Base-by-base conservation (phyloP, 1,284 basidiomycete species). In the Phellopilus nigrolimitatus region DNA sequence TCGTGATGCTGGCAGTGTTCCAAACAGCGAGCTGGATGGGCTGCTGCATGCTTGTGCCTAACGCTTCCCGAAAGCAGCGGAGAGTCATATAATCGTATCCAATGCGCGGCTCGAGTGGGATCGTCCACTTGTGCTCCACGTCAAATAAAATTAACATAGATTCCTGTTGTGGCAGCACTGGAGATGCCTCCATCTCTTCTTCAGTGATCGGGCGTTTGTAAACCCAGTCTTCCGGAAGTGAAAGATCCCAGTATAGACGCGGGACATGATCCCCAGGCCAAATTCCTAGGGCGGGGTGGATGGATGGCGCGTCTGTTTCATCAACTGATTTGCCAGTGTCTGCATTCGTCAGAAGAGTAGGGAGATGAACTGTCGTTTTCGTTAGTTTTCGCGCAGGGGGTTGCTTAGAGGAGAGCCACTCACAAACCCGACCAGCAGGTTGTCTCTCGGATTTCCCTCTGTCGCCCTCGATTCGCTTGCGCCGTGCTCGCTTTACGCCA, bases 181-280 rank as follows among this genome's bases (percentile, higher is more conserved):
- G 30, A 8, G 33, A 21, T 3, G 13, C 13, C 22, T 36, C 44
- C 30, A 46, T 19, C 21, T 46, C 44, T 22, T 46, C 30, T 36
- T 46, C 44, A 4, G 44, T 36, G 17, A 36, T 6, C 15, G 42
- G 27, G 9, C 44, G 31, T 22, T 36, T 46, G 33, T 22, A 46
- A 2, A 22, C n/a, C 30, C 31, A 36, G 6, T 5, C 12, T 9
- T 7, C 17, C 9, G 44, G 44, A 13, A 34, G n/a, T 15, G 44
- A 17, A n/a, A 46, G 33, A 21, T 46, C 44, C 44, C 44, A 46
- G n/a, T n/a, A 13, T 3, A 46, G 13, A n/a, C 30, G 28, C 9
- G 27, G 42, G 13, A 44, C 27, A 10, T 30, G 6, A 17, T 15
- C 30, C 13, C 30, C 42, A 8, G 28, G 27, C 25, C 25, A 44